Base-by-base conservation (phyloP, 768 basidiomycete genomes). In the Suillus spraguei region DNA sequence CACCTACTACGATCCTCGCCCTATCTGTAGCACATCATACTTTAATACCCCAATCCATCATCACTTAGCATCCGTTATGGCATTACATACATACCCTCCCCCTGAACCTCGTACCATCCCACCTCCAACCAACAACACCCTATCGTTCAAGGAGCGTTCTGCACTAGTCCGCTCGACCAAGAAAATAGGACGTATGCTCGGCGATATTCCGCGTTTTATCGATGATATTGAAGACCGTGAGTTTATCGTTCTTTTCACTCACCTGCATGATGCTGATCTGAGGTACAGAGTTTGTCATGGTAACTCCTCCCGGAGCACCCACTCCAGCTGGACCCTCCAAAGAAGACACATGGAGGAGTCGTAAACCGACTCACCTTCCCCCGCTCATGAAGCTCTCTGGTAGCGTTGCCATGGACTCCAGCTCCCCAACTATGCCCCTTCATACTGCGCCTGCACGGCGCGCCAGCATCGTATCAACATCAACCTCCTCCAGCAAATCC, bases 101-200 rank as follows among this genome's bases (percentile, higher is more conserved):
- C 65, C 61, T 49, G 55, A 56, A 24, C 72, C 75, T n/a, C 69
- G 68, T 61, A 84, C 85, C 5, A 64, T 75, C 5, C 83, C 82
- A 17, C 87, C 87, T 4, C 85, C 86, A 0, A 90, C 88, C 28
- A 82, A 78, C 17, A 89, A 90, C 72, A 74, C 79, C 20, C 71
- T 87, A 58, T 82, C 83, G 8, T 65, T 79, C 1, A 68, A 79
- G 28, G 83, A 88, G 71, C 83, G 87, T n/a, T 70, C 78, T 10
- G 84, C 84, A 60, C 80, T 89, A 28, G 68, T 86, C 36, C 84
- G 86, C 35, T 81, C 83, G 32, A 82, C 85, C 24, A 83, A 81
- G 67, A 89, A 88, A 75, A 80, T 90, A 24, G 81, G 82, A 24
- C 81, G 84, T 52, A 72, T 89, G 13, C 75, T 89, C 13, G 88